Evolutionary conservation across 768 basidiomycete genomes (phyloP).

Genomic region (Auricularia auricula-judae): DNA sequence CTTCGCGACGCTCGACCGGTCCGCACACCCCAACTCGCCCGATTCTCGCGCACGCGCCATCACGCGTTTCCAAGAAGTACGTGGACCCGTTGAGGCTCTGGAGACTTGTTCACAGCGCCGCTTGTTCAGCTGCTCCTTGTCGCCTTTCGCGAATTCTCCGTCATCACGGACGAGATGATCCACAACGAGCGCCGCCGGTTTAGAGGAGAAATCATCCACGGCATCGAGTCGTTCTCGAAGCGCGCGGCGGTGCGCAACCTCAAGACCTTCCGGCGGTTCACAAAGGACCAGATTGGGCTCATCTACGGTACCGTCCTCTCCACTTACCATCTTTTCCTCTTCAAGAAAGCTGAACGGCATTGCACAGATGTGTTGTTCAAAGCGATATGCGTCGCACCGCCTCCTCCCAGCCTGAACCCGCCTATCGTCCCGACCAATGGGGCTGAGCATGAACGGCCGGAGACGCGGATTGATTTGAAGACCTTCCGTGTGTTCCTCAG

Average conservation of each 20-base stretch:
- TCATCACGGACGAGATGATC: constrained; percentile 94
- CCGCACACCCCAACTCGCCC: constrained; percentile 80
- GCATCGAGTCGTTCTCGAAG: constrained; percentile 90
- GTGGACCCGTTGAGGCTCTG: background rate
- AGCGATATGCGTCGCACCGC: constrained; percentile 64
- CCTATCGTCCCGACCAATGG: constrained; percentile 44
- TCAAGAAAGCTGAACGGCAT: background rate
- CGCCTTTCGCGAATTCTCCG: constrained; percentile 94
- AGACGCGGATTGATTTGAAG: constrained; percentile 75
- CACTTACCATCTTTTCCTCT: no score
- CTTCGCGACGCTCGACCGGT: constrained; percentile 85
- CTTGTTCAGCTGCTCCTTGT: constrained; percentile 57
- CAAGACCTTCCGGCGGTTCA: constrained; percentile 64
- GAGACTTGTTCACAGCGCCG: no score
- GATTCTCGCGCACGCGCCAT: constrained; percentile 89
- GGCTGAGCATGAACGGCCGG: constrained; percentile 60
- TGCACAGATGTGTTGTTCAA: constrained; percentile 39
- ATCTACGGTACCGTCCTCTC: constrained; percentile 72
- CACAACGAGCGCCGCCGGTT: constrained; percentile 74
- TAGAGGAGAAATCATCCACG: constrained; percentile 81
- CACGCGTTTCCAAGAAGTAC: constrained; percentile 82
- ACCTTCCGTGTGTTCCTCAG: constrained; percentile 88
- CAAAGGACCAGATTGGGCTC: constrained; percentile 75
- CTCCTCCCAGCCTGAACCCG: constrained; percentile 36
- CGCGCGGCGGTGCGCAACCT: constrained; percentile 84